Conservation (phyloP, 1,139 yeast species). For the Kodamaea fungicola region DNA sequence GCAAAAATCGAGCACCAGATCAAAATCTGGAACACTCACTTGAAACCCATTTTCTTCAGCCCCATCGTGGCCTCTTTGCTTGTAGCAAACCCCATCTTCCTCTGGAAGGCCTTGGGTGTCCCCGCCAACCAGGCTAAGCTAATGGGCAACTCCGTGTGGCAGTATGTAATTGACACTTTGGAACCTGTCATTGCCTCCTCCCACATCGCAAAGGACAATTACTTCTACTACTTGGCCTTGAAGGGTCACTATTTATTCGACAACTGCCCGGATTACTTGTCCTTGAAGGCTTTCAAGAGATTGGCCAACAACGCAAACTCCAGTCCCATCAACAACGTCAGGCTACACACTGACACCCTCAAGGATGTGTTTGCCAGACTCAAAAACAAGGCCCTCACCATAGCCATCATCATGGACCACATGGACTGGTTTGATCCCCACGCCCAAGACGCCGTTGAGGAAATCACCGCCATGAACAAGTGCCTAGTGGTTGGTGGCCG, state of each 20-base stretch:
- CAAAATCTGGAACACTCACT: constrained; percentile 55
- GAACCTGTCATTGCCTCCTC: constrained; percentile 70
- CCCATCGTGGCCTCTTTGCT: constrained; percentile 64
- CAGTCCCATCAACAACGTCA: constrained; percentile 58
- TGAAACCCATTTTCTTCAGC: constrained; percentile 69
- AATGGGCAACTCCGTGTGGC: constrained; percentile 70
- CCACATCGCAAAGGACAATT: constrained; percentile 66
- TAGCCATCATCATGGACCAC: constrained; percentile 85
- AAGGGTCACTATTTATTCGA: constrained; percentile 56
- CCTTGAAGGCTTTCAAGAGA: constrained; percentile 52
- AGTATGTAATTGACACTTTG: constrained; percentile 72
- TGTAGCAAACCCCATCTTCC: constrained; percentile 75
- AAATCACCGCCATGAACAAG: constrained; percentile 59
- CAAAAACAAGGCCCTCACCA: constrained; percentile 58
- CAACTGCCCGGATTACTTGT: constrained; percentile 77
- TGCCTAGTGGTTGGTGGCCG: constrained; percentile 69
- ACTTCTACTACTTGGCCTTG: constrained; percentile 70
- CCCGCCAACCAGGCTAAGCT: constrained; percentile 79
- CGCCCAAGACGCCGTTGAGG: constrained; percentile 61
- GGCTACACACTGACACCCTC: constrained; percentile 77
- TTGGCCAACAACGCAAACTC: constrained; percentile 32
- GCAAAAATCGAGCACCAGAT: constrained; percentile 59
- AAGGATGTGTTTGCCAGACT: constrained; percentile 71
- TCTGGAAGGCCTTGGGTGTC: constrained; percentile 87
- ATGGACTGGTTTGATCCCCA: constrained; percentile 85